Evolutionary conservation across 2,329 filamentous ascomycete genomes (phyloP), one percentile per base, ranked within the genome.

Genomic region (Diaporthe nobilis): DNA sequence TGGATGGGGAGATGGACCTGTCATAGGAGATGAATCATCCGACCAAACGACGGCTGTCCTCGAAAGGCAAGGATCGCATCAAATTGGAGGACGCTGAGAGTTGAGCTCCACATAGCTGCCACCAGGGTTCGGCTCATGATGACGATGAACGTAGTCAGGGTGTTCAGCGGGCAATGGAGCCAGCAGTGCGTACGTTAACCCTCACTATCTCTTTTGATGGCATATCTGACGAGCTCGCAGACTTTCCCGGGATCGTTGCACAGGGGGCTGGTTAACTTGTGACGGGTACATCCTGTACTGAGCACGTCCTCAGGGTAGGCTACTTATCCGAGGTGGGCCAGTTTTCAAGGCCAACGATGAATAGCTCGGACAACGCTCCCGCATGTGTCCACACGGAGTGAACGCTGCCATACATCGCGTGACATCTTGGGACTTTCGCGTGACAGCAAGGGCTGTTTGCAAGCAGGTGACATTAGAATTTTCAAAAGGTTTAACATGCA

Each of bases 1-100:
- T 86, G 68, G 85, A 83, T 51, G 86, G 86, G 31, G 85, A 85
- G 44, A 89, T 90, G 87, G 86, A 89, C 72, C 77, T 88, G 77
- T 85, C 82, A n/a, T 73, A 73, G 58, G 57, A 28, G 34, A 57
- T 55, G 31, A 42, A 55, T 34, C 65, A 37, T 28, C 42, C 34
- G 17, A 6, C 17, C n/a, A 28, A 20, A 20, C 47, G 10, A 55
- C n/a, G n/a, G 22, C 4, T 12, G 20, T 25, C 17, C 49, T 55
- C 34, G 15, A 13, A 22, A 42, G 15, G n/a, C 49, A 7, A 25
- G 49, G 15, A 4, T 63, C 7, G 20, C 65, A 42, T 42, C n/a
- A 51, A 55, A 55, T 9, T 9, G 10, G 47, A 55, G 49, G 34
- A 31, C 7, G 34, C 8, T 28, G 65, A 28, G 49, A 42, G n/a